Conservation (phyloP, 1,284 basidiomycete genomes). For the Violaceomyces palustris region DNA sequence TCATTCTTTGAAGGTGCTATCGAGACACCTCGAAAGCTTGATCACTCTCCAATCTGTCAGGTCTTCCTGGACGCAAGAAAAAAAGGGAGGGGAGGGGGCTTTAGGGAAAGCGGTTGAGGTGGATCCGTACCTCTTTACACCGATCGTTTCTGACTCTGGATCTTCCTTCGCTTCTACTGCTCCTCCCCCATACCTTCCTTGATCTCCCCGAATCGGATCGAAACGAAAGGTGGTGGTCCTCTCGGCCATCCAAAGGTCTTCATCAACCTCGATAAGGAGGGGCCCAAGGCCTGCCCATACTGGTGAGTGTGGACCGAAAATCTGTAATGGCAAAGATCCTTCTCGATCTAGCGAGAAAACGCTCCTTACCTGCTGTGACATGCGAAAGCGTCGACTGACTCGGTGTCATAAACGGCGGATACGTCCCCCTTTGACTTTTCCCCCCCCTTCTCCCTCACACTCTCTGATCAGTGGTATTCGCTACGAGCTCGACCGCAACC, state of each 20-base stretch:
- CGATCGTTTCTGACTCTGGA: not conserved
- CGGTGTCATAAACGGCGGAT: not conserved
- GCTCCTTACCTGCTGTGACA: too few relatives aligned
- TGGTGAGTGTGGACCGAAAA: constrained; percentile 25
- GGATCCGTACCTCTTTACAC: too few relatives aligned
- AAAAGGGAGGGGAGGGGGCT: too few relatives aligned
- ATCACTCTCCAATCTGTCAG: too few relatives aligned
- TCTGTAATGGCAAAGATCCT: not conserved
- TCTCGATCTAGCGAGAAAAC: not conserved
- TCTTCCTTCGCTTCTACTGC: not conserved
- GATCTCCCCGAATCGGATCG: too few relatives aligned
- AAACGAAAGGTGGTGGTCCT: constrained; percentile 86
- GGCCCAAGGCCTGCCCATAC: constrained; percentile 47
- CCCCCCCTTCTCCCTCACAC: not conserved
- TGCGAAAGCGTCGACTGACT: not conserved
- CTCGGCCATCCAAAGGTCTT: constrained; percentile 94
- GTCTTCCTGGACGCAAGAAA: too few relatives aligned
- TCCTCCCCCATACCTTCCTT: too few relatives aligned
- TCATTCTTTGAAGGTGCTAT: too few relatives aligned
- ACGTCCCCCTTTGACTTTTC: not conserved
- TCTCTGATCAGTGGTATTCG: constrained; percentile 29
- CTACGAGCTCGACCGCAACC: constrained; percentile 33
- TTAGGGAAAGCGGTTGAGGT: too few relatives aligned
- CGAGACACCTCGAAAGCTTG: too few relatives aligned
- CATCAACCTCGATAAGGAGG: constrained; percentile 71